Evolutionary conservation across 352 stramenopile species (phyloP).

Genomic region (Globisporangium solare): DNA sequence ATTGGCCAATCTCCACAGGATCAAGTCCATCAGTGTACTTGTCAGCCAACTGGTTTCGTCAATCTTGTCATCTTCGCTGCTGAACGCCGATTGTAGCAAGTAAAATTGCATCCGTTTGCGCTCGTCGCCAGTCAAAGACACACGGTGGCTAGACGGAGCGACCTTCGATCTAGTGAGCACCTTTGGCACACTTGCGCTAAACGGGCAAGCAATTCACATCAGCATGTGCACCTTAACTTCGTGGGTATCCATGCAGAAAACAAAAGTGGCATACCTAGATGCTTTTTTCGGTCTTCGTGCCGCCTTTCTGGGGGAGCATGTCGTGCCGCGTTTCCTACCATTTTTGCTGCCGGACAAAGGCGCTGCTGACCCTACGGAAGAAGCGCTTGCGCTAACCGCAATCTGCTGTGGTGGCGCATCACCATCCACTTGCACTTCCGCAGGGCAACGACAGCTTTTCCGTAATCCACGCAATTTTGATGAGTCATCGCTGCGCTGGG

Average conservation of each 20-base stretch:
- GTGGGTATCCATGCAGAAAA: background rate
- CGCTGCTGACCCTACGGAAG: background rate
- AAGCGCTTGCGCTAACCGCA: background rate
- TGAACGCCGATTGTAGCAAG: conserved; percentile 52
- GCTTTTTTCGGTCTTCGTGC: conserved; percentile 2
- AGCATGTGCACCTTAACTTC: background rate
- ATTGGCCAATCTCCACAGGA: conserved; percentile 75
- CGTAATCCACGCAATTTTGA: background rate
- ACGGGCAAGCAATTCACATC: background rate
- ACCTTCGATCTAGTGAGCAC: conserved; percentile 3
- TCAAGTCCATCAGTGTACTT: conserved; percentile 78
- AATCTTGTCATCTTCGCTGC: conserved; percentile 49
- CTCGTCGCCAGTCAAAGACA: conserved; percentile 11
- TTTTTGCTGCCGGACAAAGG: background rate
- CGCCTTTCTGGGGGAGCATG: no score
- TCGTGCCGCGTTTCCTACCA: no score
- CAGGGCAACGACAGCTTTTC: background rate
- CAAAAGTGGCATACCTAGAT: background rate
- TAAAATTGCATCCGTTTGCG: conserved; percentile 14
- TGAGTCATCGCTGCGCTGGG: background rate
- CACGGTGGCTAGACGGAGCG: conserved; percentile 2
- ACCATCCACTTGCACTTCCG: background rate
- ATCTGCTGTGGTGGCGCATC: background rate
- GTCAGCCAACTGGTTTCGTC: conserved; percentile 83
- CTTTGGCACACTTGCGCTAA: conserved; percentile 8